Conservation (phyloP, 192 early-diverging fungal species). For the Gaertneriomyces sp. region DNA sequence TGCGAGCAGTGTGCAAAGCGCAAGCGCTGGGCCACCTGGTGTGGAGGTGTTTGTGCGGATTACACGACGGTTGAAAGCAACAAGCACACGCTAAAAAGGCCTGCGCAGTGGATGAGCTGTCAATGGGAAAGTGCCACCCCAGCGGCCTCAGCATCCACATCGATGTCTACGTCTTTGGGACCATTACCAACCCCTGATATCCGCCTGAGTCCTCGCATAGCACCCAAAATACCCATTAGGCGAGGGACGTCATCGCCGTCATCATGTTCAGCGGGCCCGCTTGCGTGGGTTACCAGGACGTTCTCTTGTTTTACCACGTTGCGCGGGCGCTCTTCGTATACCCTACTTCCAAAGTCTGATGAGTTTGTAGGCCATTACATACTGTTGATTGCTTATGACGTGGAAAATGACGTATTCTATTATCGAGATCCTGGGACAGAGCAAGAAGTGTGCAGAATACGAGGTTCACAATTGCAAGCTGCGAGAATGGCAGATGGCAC, state of each 20-base stretch:
- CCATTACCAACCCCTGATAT: background rate
- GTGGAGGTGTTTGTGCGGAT: too few species aligned
- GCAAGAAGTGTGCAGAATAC: conserved; percentile 68
- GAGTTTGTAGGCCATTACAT: conserved; percentile 83
- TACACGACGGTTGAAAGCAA: too few species aligned
- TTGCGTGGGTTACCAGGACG: background rate
- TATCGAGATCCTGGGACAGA: conserved; percentile 80
- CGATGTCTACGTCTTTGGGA: too few species aligned
- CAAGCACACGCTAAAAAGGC: too few species aligned
- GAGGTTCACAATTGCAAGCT: conserved; percentile 57
- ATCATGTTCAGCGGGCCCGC: too few species aligned
- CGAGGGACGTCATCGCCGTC: background rate
- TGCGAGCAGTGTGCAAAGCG: conserved; percentile 60
- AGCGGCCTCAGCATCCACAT: too few species aligned
- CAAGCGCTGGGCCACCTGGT: conserved; percentile 4
- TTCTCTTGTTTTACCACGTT: background rate
- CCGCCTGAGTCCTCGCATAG: background rate
- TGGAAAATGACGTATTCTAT: conserved; percentile 70
- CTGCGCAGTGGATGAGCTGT: too few species aligned
- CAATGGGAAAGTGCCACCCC: too few species aligned
- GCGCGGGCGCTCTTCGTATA: conserved; percentile 8
- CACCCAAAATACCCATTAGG: background rate
- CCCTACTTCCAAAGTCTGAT: conserved; percentile 30
- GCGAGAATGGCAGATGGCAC: conserved; percentile 65
- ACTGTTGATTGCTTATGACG: conserved; percentile 80